These are phyloP conservation scores for Pisolithus orientalis DNA, from an alignment of 768 basidiomycete genomes.

Conservation along the genomic window DNA sequence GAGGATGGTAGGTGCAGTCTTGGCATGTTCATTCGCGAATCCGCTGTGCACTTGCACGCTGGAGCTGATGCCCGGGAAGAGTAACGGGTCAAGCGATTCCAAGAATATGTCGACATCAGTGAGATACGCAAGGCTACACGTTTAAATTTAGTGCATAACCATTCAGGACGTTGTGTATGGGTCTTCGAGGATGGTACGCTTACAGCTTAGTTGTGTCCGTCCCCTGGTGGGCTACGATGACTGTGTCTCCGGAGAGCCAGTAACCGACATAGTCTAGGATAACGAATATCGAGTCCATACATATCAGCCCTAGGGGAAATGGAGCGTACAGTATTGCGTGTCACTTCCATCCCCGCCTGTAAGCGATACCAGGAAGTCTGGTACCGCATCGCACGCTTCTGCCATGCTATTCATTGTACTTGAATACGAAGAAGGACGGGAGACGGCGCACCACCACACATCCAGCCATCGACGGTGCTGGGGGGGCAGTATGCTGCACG, in stretches of 20 bases:
- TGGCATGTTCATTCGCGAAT: constrained; percentile 45
- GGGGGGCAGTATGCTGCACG: constrained; percentile 49
- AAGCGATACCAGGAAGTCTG: constrained; percentile 29
- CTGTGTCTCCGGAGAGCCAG: constrained; percentile 42
- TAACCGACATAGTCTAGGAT: constrained; percentile 49
- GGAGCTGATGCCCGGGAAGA: constrained; percentile 50
- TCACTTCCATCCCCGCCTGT: constrained; percentile 46
- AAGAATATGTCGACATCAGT: constrained; percentile 42
- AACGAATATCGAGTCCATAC: not conserved
- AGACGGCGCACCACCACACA: constrained; percentile 35
- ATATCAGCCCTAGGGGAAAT: too few relatives aligned
- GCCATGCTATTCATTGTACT: not conserved
- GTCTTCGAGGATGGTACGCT: constrained; percentile 5
- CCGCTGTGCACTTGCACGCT: constrained; percentile 46
- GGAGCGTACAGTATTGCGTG: constrained; percentile 40
- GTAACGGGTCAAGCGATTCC: constrained; percentile 32
- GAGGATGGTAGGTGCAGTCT: constrained; percentile 40
- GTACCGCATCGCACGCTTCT: constrained; percentile 35
- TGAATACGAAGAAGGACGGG: not conserved
- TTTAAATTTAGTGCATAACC: not conserved
- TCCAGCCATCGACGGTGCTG: constrained; percentile 32
- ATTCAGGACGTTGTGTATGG: too few relatives aligned
- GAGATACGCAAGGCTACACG: constrained; percentile 39
- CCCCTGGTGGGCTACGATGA: constrained; percentile 59
- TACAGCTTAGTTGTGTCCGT: constrained; percentile 53